A percentile compares a stretch with the other conserved stretches of the same genome.
Conservation (phyloP, 2,329 filamentous ascomycete species). For the Orbilia javanica region DNA sequence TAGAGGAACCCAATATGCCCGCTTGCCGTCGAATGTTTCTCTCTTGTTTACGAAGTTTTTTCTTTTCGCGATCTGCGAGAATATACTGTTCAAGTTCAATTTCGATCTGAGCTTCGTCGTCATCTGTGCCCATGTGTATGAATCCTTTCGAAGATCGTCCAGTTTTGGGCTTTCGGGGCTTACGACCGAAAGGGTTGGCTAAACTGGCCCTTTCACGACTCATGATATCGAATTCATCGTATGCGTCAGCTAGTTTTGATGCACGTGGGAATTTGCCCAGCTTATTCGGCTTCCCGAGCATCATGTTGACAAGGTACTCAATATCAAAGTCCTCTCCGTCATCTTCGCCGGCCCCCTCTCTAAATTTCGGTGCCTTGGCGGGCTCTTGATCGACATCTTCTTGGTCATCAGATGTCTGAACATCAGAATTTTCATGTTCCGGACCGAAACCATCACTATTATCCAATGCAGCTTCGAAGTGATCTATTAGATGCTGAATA, state of each 20-base stretch:
- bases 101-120: slow-evolving; percentile 78
- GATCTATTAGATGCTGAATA: slow-evolving; percentile 46
- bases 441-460: slow-evolving; percentile 3
- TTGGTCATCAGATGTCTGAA: slow-evolving; percentile 2
- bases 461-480: slow-evolving; percentile 32
- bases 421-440: slow-evolving; percentile 24
- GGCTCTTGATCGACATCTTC: slow-evolving; percentile 69
- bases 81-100: slow-evolving; percentile 72
- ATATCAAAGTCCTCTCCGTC: slow-evolving; percentile 65
- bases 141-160: not conserved
- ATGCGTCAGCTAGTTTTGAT: slow-evolving; percentile 67
- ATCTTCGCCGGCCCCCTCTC: slow-evolving; percentile 60
- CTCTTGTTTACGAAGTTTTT: slow-evolving; percentile 77
- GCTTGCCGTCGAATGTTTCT: slow-evolving; percentile 77
- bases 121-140: slow-evolving; percentile 69
- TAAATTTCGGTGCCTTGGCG: slow-evolving; percentile 73
- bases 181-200: slow-evolving; percentile 68
- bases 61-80: slow-evolving; percentile 78
- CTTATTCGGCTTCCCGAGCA: slow-evolving; percentile 37
- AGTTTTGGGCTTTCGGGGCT: slow-evolving; percentile 73
- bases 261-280: slow-evolving; percentile 66
- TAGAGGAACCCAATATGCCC: slow-evolving; percentile 74
- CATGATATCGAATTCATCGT: slow-evolving; percentile 82
- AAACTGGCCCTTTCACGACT: slow-evolving; percentile 81
- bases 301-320: slow-evolving; percentile 69